Evolutionary conservation across 768 basidiomycete genomes (phyloP).

Genomic region (Sistotremastrum suecicum): DNA sequence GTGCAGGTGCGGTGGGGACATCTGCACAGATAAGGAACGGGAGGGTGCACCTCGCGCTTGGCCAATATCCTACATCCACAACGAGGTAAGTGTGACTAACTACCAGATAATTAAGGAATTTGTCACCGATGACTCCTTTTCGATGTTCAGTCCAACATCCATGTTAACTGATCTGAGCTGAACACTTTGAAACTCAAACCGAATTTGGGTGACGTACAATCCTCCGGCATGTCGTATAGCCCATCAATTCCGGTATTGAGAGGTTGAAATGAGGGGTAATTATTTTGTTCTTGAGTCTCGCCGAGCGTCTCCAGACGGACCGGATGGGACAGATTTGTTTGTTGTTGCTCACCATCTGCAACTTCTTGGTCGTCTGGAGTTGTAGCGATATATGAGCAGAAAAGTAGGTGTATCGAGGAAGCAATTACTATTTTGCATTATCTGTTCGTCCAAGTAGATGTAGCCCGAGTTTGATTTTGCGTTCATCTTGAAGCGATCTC

Average conservation of each 20-base stretch:
- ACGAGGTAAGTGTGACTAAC: background rate
- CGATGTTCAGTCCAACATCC: background rate
- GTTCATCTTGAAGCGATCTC: conserved; percentile 54
- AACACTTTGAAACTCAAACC: conserved; percentile 16
- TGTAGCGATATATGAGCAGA: too few species aligned
- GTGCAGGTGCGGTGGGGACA: too few species aligned
- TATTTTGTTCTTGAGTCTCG: too few species aligned
- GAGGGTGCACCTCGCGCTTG: conserved; percentile 61
- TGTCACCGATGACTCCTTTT: too few species aligned
- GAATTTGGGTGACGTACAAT: background rate
- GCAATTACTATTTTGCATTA: conserved; percentile 10
- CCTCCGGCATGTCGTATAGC: background rate
- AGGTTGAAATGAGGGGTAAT: too few species aligned
- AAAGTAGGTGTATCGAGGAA: background rate
- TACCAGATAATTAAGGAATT: too few species aligned
- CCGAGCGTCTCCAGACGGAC: too few species aligned
- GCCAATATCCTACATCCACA: conserved; percentile 56
- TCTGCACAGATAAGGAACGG: conserved; percentile 30
- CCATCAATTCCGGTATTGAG: background rate
- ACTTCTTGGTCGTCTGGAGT: too few species aligned
- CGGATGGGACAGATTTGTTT: too few species aligned
- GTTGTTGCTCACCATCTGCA: too few species aligned
- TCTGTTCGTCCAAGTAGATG: conserved; percentile 24
- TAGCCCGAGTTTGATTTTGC: conserved; percentile 44
- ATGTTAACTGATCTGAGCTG: conserved; percentile 41